Conservation (phyloP, 2,329 filamentous ascomycete genomes). For the Ascochyta clinopodiicola region DNA sequence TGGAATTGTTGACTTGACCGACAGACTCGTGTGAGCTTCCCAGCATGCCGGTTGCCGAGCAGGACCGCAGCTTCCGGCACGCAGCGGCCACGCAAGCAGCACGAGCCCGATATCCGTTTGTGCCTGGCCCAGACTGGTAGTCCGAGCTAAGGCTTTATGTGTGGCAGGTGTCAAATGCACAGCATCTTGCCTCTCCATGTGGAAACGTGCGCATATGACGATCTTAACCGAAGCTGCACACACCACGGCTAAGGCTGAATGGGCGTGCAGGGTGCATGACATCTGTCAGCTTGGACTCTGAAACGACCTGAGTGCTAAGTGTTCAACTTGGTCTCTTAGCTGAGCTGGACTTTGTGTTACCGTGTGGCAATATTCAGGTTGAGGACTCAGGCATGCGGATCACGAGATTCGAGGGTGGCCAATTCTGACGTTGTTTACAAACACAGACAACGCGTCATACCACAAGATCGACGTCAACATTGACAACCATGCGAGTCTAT, state of each 20-base stretch:
- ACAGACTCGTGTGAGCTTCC: background rate
- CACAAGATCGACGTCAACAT: too few species aligned
- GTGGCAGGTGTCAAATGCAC: constrained; percentile 9
- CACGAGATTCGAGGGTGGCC: background rate
- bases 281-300: constrained; percentile 6
- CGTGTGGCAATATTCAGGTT: background rate
- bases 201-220: constrained; percentile 9
- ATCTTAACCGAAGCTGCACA: constrained; percentile 1
- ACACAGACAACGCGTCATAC: constrained; percentile 2
- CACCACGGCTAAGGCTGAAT: constrained; percentile 15
- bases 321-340: background rate
- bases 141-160: constrained; percentile 3
- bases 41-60: constrained; percentile 1
- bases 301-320: constrained; percentile 5
- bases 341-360: constrained; percentile 4
- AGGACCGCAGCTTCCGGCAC: background rate
- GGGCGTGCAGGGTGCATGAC: constrained; percentile 10
- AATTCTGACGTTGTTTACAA: constrained; percentile 9
- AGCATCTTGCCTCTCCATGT: constrained; percentile 7
- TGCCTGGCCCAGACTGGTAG: constrained; percentile 8
- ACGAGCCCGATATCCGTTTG: constrained; percentile 11
- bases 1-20: constrained; percentile 6
- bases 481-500: background rate
- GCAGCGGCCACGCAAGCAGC: constrained; percentile 1
- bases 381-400: background rate